Conservation (phyloP, 2,329 filamentous ascomycete species). For the Piedraia hortae region DNA sequence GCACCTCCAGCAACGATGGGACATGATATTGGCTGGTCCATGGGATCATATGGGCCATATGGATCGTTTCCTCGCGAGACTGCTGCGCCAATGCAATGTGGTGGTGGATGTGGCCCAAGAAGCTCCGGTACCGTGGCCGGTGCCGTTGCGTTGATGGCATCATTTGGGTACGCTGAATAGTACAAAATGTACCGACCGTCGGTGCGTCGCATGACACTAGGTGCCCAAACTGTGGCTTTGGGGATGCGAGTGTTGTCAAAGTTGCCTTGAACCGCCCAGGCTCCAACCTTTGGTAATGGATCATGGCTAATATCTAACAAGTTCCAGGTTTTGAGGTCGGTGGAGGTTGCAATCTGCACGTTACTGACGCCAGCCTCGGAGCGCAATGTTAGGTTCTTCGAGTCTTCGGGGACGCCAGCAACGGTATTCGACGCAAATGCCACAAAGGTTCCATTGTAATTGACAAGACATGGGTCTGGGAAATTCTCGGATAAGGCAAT, state of each 20-base stretch:
- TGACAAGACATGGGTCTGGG: conserved; percentile 13
- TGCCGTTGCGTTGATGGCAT: conserved; percentile 1
- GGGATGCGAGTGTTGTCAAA: conserved; percentile 6
- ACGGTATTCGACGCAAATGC: conserved; percentile 15
- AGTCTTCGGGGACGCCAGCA: conserved; percentile 7
- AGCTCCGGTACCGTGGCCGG: conserved; percentile 1
- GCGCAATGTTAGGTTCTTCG: conserved; percentile 2
- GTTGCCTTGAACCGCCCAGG: conserved; percentile 6
- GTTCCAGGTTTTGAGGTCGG: conserved; percentile 12
- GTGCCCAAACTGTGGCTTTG: conserved; percentile 11
- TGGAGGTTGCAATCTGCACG: conserved; percentile 15
- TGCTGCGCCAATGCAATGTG: conserved; percentile 13
- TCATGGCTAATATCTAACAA: conserved; percentile 8
- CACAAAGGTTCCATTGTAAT: conserved; percentile 12
- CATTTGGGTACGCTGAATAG: conserved; percentile 8
- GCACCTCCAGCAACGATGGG: conserved; percentile 9
- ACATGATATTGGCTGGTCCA: conserved; percentile 7
- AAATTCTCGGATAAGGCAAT: conserved; percentile 13
- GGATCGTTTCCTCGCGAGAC: conserved; percentile 8
- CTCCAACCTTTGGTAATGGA: conserved; percentile 9
- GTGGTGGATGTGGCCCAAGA: conserved; percentile 4
- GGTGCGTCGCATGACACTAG: conserved; percentile 9
- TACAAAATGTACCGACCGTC: conserved; percentile 12
- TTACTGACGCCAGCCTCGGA: conserved; percentile 8
- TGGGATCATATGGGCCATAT: conserved; percentile 9